phyloP scores from a whole-genome alignment of 1,284 basidiomycete genomes.

The Nidula niveotomentosa region DNA sequence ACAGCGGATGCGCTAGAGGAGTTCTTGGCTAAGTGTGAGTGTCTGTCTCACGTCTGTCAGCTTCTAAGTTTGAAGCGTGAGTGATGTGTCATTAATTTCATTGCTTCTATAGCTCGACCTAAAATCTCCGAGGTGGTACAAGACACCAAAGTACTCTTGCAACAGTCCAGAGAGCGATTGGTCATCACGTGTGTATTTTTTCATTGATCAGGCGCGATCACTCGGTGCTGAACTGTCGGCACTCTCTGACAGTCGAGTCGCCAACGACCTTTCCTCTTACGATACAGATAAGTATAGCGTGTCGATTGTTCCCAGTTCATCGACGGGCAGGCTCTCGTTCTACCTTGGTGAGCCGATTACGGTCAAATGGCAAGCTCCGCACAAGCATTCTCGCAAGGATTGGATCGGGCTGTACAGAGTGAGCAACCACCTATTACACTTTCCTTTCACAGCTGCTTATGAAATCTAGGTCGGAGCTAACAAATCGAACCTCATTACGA shows the following conservation, averaged over 20 bases:
- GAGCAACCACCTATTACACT: conserved; percentile 14
- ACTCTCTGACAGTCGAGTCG: conserved; percentile 63
- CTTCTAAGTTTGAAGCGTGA: conserved; percentile 1
- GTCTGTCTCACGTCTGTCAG: conserved; percentile 1
- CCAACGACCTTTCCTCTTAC: conserved; percentile 77
- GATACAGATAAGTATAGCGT: conserved; percentile 81
- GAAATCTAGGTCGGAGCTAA: conserved; percentile 77
- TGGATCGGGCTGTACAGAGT: conserved; percentile 96
- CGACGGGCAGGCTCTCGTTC: conserved; percentile 60
- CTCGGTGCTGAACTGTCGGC: conserved; percentile 6
- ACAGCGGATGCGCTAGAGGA: conserved; percentile 91
- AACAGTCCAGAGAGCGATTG: conserved; percentile 86
- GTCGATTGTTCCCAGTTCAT: conserved; percentile 52
- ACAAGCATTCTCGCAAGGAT: conserved; percentile 88
- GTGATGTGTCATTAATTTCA: conserved; percentile 2
- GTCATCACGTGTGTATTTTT: conserved; percentile 77
- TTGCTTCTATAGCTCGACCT: conserved; percentile 39
- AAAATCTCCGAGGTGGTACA: conserved; percentile 82
- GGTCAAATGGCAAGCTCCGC: conserved; percentile 87
- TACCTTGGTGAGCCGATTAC: conserved; percentile 90
- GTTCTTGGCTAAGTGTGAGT: conserved; percentile 85
- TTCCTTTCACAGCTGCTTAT: background rate
- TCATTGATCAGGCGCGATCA: conserved; percentile 1
- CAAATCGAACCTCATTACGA: conserved; percentile 80
- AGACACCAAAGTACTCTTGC: conserved; percentile 90